Conservation (phyloP, 495 filamentous ascomycete species). For the Penicillium samsonianum region DNA sequence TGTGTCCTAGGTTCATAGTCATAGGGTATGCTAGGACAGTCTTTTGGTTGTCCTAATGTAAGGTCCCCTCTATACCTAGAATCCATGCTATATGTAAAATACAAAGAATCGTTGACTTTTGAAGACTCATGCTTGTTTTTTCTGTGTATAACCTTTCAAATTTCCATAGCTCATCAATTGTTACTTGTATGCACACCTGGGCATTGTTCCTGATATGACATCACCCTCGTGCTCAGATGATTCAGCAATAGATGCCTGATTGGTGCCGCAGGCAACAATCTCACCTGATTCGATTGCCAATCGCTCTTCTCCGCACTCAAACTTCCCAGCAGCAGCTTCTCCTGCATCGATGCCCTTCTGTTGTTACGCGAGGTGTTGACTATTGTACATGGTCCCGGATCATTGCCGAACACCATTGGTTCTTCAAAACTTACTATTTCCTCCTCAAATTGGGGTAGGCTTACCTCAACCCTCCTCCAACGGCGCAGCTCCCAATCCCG, state of each 20-base stretch:
- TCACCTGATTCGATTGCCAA: slow-evolving; percentile 33
- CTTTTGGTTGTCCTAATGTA: background rate
- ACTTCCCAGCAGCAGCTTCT: slow-evolving; percentile 19
- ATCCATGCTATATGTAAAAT: slow-evolving; percentile 33
- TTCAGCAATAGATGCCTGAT: slow-evolving; percentile 27
- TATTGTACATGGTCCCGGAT: slow-evolving; percentile 5
- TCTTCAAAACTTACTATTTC: slow-evolving; percentile 8
- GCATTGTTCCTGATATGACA: slow-evolving; percentile 16
- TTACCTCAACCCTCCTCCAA: slow-evolving; percentile 17
- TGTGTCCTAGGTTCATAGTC: slow-evolving; percentile 30
- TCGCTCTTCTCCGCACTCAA: slow-evolving; percentile 37
- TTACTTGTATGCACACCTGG: background rate
- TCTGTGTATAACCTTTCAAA: background rate
- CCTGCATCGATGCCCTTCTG: slow-evolving; percentile 11
- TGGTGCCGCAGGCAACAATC: slow-evolving; percentile 21
- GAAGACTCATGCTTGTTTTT: background rate
- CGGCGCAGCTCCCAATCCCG: slow-evolving; percentile 24
- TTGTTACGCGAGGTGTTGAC: slow-evolving; percentile 11
- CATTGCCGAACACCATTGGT: slow-evolving; percentile 15
- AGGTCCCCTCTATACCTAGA: slow-evolving; percentile 24
- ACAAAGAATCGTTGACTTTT: slow-evolving; percentile 28
- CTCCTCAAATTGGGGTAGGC: slow-evolving; percentile 9
- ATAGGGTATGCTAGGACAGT: slow-evolving; percentile 19
- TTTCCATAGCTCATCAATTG: background rate
- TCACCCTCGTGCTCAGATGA: slow-evolving; percentile 23